These are phyloP conservation scores for Plasmodium relictum DNA, from an alignment of 169 alveolate genomes.

Conservation along the genomic window DNA sequence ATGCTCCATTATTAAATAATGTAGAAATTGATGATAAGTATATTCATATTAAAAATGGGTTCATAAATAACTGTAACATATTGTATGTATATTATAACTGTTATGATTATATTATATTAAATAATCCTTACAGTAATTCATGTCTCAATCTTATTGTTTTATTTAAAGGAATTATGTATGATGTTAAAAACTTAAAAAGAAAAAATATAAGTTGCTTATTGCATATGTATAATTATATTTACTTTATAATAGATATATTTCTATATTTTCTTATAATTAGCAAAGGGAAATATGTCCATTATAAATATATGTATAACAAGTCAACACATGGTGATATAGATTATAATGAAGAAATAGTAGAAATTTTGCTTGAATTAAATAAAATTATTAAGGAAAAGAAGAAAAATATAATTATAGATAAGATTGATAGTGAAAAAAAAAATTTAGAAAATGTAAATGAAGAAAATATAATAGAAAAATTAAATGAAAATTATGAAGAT, in stretches of 20 bases:
- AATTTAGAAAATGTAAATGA: slow-evolving; percentile 46
- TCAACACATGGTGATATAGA: slow-evolving; percentile 9
- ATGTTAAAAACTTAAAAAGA: slow-evolving; percentile 72
- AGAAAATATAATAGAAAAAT: slow-evolving; percentile 57
- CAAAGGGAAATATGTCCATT: slow-evolving; percentile 67
- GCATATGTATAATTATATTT: slow-evolving; percentile 71
- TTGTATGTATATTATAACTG: slow-evolving; percentile 64
- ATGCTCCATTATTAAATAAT: slow-evolving; percentile 36
- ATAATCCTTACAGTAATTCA: slow-evolving; percentile 71
- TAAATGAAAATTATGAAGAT: slow-evolving; percentile 63
- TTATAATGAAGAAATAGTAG: slow-evolving; percentile 65
- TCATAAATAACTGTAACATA: slow-evolving; percentile 39
- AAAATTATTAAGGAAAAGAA: slow-evolving; percentile 61
- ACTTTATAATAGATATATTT: slow-evolving; percentile 46
- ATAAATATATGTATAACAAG: slow-evolving; percentile 56
- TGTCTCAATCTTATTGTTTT: slow-evolving; percentile 63
- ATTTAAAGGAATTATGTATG: slow-evolving; percentile 76
- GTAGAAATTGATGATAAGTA: slow-evolving; percentile 73
- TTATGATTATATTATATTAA: slow-evolving; percentile 69
- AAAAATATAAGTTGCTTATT: slow-evolving; percentile 49
- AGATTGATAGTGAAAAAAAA: slow-evolving; percentile 16
- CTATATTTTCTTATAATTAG: slow-evolving; percentile 67
- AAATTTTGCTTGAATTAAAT: slow-evolving; percentile 45
- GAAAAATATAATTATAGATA: slow-evolving; percentile 8
- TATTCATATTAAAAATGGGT: slow-evolving; percentile 50